Percentiles rank a stretch among this genome's conserved stretches.
These are phyloP conservation scores for Handroanthus guayacan DNA, from an alignment of 257 asterid genomes.

Conservation along the genomic window DNA sequence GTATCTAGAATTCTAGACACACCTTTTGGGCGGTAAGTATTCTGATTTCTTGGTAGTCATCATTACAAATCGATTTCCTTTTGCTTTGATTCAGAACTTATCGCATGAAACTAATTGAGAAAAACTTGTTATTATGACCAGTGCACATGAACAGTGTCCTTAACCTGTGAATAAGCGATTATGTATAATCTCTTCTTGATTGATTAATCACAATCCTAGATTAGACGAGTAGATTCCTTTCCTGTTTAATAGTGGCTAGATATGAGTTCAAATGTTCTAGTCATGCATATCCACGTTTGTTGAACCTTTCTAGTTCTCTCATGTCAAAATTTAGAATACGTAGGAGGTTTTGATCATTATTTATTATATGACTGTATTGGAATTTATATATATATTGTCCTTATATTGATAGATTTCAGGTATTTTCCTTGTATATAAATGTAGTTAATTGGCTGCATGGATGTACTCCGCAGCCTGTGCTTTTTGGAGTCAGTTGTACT, in stretches of 20 bases:
- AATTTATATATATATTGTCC: neutral
- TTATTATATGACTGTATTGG: neutral
- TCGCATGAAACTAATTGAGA: no score
- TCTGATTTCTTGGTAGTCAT: neutral
- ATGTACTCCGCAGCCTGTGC: neutral
- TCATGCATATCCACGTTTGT: neutral
- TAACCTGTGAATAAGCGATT: neutral
- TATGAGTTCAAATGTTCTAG: neutral
- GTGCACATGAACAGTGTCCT: neutral
- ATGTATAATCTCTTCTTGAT: neutral
- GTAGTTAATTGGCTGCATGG: slow-evolving; percentile 4
- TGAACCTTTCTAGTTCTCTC: neutral
- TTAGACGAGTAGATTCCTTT: neutral
- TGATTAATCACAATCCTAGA: neutral
- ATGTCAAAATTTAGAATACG: neutral
- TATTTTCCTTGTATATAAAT: neutral
- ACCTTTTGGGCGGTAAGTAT: neutral
- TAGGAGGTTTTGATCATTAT: neutral
- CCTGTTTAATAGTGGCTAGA: neutral
- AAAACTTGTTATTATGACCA: neutral
- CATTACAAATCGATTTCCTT: neutral
- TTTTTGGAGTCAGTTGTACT: neutral
- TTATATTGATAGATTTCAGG: no score
- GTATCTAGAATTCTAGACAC: neutral
- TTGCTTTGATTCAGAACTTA: neutral